Evolutionary conservation across 371 early-diverging fungal genomes (phyloP).

Genomic region (Lichtheimia ornata): DNA sequence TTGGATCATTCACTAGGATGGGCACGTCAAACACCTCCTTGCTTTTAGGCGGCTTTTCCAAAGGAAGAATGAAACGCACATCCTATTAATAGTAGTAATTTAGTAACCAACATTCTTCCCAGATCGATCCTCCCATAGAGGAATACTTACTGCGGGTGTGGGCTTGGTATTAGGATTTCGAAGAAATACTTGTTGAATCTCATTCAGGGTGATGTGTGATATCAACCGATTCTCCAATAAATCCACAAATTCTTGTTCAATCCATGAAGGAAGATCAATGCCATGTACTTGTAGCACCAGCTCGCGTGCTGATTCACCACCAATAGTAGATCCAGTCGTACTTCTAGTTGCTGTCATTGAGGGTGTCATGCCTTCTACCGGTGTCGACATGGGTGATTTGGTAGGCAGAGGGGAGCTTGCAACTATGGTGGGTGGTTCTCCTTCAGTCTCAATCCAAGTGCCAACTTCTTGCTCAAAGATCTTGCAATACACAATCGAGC

Average conservation of each 20-base stretch:
- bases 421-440: not conserved
- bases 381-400: not conserved
- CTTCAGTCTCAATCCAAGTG: not conserved
- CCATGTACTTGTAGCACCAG: conserved; percentile 77
- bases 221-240: conserved; percentile 67
- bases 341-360: not conserved
- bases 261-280: conserved; percentile 64
- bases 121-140: not conserved
- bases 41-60: conserved; percentile 41
- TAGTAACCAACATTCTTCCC: not conserved
- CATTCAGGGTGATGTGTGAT: conserved; percentile 63
- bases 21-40: conserved; percentile 57
- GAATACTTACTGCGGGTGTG: conserved; percentile 56
- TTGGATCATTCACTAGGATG: conserved; percentile 54
- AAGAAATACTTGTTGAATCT: conserved; percentile 68
- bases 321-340: not conserved
- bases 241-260: conserved; percentile 68
- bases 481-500: conserved; percentile 55
- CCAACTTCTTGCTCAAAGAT: conserved; percentile 33
- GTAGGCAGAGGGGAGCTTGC: not conserved
- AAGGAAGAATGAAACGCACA: conserved; percentile 66
- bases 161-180: conserved; percentile 69
- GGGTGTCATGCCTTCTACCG: not conserved
- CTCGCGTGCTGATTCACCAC: conserved; percentile 26
- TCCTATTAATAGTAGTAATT: conserved; percentile 41